phyloP scores from a whole-genome alignment of 2,329 filamentous ascomycete genomes.

The Daldinia eschscholtzii region DNA sequence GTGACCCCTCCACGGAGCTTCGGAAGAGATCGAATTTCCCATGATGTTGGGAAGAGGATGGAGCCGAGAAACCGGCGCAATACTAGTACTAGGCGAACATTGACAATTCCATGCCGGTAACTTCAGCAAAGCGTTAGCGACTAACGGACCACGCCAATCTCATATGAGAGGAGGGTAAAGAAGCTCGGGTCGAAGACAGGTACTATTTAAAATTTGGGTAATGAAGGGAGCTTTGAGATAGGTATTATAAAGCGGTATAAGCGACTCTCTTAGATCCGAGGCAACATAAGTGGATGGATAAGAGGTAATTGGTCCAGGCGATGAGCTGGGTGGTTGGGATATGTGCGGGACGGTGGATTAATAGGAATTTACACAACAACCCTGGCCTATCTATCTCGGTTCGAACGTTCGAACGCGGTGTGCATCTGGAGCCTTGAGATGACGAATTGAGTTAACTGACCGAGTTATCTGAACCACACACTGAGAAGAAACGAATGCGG shows the following conservation, averaged over 20 bases:
- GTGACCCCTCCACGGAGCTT: constrained; percentile 55
- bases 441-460: constrained; percentile 23
- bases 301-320: constrained; percentile 18
- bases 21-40: constrained; percentile 65
- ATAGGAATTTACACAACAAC: constrained; percentile 21
- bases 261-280: constrained; percentile 25
- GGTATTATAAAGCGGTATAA: constrained; percentile 42
- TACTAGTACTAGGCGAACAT: constrained; percentile 55
- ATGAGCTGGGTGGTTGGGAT: constrained; percentile 33
- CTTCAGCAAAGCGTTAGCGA: constrained; percentile 49
- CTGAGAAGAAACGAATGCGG: constrained; percentile 36
- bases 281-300: constrained; percentile 27
- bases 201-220: constrained; percentile 25
- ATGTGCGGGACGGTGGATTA: constrained; percentile 34
- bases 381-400: constrained; percentile 28
- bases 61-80: constrained; percentile 51
- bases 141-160: constrained; percentile 43
- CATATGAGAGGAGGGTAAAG: constrained; percentile 41
- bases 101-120: constrained; percentile 58
- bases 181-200: constrained; percentile 23
- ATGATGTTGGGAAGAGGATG: constrained; percentile 54
- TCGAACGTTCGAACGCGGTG: constrained; percentile 28
- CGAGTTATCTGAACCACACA: constrained; percentile 26
- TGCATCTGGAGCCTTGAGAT: not conserved
- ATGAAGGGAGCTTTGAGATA: constrained; percentile 38